phyloP scores from a whole-genome alignment of 345 rosid genomes.

The Heritiera fomes region DNA sequence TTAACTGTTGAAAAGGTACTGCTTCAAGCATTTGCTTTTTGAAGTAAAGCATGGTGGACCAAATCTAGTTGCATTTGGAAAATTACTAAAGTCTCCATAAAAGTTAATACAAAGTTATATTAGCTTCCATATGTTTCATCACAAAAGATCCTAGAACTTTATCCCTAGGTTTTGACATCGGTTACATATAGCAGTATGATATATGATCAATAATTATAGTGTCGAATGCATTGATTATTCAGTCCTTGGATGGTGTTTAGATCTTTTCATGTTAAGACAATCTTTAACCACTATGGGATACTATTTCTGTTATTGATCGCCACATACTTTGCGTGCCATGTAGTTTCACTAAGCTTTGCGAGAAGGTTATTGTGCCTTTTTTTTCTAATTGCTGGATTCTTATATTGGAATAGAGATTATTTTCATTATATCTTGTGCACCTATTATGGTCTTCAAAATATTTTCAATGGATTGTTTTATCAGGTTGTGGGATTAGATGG shows the following conservation, averaged over 20 bases:
- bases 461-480: neutral
- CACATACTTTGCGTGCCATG: neutral
- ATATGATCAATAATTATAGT: neutral
- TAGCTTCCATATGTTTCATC: neutral
- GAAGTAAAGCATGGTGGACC: neutral
- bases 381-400: neutral
- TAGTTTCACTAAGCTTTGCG: neutral
- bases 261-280: neutral
- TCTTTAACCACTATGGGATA: neutral
- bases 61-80: neutral
- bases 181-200: neutral
- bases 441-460: neutral
- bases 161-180: neutral
- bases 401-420: neutral
- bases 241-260: neutral
- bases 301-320: neutral
- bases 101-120: neutral
- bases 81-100: neutral
- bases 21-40: neutral
- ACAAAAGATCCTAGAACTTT: constrained; percentile 2
- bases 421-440: neutral
- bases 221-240: neutral
- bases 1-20: neutral
- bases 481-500: constrained; percentile 14
- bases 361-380: neutral